Conservation (phyloP, 202 grass and related monocot genomes). For the Panicum virgatum region DNA sequence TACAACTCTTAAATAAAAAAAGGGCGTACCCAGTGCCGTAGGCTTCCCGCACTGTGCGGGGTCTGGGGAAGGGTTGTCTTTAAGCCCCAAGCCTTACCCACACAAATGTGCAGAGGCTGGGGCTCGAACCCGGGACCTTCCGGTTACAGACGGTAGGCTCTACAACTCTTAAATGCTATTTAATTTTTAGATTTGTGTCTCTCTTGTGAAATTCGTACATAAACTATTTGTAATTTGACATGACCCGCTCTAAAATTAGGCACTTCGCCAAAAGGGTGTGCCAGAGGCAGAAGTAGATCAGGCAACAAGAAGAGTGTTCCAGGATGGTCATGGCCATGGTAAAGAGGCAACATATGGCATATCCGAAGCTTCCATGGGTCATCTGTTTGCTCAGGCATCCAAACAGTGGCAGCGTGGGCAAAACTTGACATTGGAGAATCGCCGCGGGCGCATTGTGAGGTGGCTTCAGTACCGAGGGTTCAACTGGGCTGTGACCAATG, state of each 20-base stretch:
- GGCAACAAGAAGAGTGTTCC: conserved; percentile 67
- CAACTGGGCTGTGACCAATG: conserved; percentile 55
- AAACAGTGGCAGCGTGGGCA: conserved; percentile 75
- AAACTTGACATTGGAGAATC: conserved; percentile 56
- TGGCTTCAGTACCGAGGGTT: conserved; percentile 84
- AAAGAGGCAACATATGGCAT: conserved; percentile 45
- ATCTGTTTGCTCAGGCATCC: conserved; percentile 69
- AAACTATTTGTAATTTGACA: not conserved
- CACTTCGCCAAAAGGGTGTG: conserved; percentile 74
- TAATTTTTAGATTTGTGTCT: not conserved
- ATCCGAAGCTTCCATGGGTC: conserved; percentile 72
- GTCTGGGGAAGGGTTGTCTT: too few species aligned
- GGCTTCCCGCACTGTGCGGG: too few species aligned
- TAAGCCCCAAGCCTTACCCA: too few species aligned
- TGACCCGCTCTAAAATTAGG: conserved; percentile 31
- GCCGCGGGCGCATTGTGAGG: conserved; percentile 49
- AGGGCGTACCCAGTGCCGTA: too few species aligned
- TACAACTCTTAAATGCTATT: not conserved
- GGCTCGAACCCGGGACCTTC: too few species aligned
- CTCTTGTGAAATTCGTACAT: not conserved
- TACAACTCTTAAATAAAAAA: too few species aligned
- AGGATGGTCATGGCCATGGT: conserved; percentile 32
- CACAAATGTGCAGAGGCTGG: too few species aligned
- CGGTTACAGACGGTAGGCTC: too few species aligned
- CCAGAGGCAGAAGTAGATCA: conserved; percentile 53